phyloP scores from a whole-genome alignment of 257 asterid species.

The Penstemon davidsonii region DNA sequence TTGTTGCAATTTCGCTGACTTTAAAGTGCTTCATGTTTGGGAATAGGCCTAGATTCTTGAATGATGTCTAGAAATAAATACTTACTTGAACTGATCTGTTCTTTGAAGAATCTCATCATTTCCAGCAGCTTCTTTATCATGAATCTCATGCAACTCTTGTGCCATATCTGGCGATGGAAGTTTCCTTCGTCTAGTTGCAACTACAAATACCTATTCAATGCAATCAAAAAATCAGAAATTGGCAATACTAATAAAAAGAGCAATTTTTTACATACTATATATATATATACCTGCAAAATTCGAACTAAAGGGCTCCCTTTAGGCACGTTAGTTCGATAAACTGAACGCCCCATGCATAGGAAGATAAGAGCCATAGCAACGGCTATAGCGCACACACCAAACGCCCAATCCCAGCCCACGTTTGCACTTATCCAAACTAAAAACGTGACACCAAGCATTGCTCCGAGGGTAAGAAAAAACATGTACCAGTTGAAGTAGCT shows the following conservation, averaged over 20 bases:
- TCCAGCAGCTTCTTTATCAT: slow-evolving; percentile 49
- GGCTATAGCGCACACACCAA: slow-evolving; percentile 57
- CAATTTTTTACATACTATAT: not conserved
- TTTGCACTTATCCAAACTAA: slow-evolving; percentile 70
- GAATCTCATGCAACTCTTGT: slow-evolving; percentile 50
- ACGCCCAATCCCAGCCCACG: slow-evolving; percentile 80
- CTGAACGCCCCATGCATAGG: slow-evolving; percentile 52
- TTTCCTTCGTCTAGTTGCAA: slow-evolving; percentile 52
- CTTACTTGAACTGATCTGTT: slow-evolving; percentile 69
- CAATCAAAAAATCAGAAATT: not conserved
- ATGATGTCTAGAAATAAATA: not conserved
- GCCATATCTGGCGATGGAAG: slow-evolving; percentile 43
- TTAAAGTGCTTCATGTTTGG: no score
- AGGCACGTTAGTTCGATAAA: slow-evolving; percentile 50
- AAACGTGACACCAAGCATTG: slow-evolving; percentile 63
- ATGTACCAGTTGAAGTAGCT: slow-evolving; percentile 77
- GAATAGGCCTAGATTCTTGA: no score
- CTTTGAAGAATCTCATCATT: slow-evolving; percentile 51
- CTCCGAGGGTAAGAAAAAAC: slow-evolving; percentile 55
- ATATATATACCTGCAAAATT: slow-evolving; percentile 46
- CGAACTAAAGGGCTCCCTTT: slow-evolving; percentile 63
- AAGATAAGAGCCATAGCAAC: slow-evolving; percentile 42
- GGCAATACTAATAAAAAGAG: not conserved
- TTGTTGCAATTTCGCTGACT: no score
- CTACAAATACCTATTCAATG: slow-evolving; percentile 59